A percentile compares a stretch with the other conserved stretches of the same genome.
Conservation (phyloP, 352 stramenopile species). For the Pythium dissimile region DNA sequence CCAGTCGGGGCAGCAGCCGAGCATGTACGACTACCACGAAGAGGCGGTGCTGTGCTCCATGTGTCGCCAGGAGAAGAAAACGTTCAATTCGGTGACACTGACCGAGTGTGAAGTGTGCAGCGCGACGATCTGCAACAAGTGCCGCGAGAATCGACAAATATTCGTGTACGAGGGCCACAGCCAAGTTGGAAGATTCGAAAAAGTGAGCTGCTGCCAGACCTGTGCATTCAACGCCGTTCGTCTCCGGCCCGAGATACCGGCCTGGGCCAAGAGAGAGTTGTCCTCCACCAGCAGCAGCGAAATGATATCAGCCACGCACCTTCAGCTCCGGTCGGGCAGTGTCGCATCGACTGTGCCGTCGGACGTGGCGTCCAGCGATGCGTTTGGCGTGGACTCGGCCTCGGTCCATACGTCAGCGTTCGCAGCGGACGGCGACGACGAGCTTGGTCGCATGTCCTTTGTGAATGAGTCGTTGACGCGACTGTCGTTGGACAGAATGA, state of each 20-base stretch:
- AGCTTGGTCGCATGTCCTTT: background rate
- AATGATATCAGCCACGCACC: background rate
- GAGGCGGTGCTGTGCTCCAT: conserved; percentile 24
- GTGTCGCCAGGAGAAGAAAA: conserved; percentile 34
- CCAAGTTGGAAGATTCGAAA: conserved; percentile 8
- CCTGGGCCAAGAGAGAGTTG: conserved; percentile 5
- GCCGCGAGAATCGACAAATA: conserved; percentile 30
- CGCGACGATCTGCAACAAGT: conserved; percentile 27
- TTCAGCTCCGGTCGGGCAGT: conserved; percentile 4
- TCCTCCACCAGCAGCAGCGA: background rate
- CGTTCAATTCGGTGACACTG: conserved; percentile 26
- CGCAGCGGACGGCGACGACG: background rate
- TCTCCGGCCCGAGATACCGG: background rate
- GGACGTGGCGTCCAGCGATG: background rate
- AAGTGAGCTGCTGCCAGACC: conserved; percentile 9
- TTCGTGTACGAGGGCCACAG: conserved; percentile 22
- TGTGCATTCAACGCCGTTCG: conserved; percentile 9
- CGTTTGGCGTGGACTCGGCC: background rate
- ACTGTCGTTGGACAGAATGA: background rate
- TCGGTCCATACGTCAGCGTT: background rate
- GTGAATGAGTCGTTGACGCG: background rate
- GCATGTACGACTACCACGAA: conserved; percentile 12
- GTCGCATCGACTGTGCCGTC: conserved; percentile 7
- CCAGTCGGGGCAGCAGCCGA: background rate
- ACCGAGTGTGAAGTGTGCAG: conserved; percentile 28